Evolutionary conservation across 768 basidiomycete species (phyloP), one percentile per base, ranked within the genome.

Genomic region (Daedalea quercina): DNA sequence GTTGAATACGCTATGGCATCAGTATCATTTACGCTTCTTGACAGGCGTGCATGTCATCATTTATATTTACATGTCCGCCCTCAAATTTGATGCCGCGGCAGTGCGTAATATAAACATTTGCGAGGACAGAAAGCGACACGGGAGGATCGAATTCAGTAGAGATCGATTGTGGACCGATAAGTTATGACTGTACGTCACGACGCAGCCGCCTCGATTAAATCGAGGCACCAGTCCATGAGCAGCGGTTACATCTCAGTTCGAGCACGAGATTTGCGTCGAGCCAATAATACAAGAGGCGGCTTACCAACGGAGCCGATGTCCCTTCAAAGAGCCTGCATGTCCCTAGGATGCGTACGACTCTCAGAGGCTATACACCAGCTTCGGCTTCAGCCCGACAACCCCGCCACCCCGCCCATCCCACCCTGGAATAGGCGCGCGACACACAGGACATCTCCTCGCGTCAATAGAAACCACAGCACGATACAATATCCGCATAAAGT

Each of bases 351-450:
- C 19, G 19, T 3, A 17, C 9, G 23, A 20, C 44, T 13, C 13
- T 40, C 23, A 60, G 35, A 62, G 40, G 33, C 52, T 59, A 47
- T 60, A 56, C 45, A 61, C 57, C 9, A 60, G 54, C 9, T 57
- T 59, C 3, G 63, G 58, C 35, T 59, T 55, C 35, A 66, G 50
- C 1, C 65, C 65, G 20, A 65, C 62, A 19, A 66, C 63, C 15
- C 65, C 65, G 8, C 62, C 62, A 15, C 65, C 65, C 44, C 46
- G 52, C 4, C 65, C 65, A 55, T 66, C 63, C 65, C 65, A 65
- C 0, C 62, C 60, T 1, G 61, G 61, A 25, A 66, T 64, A 15
- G 57, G 52, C 20, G 62, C 65, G 33, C 63, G 47, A 24, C 65
- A 64, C 25, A 66, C 63, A 17, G 65, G 65, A 50, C 65, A 66